phyloP scores from a whole-genome alignment of 352 stramenopile genomes.

The Phytopythium chamaehyphon region DNA sequence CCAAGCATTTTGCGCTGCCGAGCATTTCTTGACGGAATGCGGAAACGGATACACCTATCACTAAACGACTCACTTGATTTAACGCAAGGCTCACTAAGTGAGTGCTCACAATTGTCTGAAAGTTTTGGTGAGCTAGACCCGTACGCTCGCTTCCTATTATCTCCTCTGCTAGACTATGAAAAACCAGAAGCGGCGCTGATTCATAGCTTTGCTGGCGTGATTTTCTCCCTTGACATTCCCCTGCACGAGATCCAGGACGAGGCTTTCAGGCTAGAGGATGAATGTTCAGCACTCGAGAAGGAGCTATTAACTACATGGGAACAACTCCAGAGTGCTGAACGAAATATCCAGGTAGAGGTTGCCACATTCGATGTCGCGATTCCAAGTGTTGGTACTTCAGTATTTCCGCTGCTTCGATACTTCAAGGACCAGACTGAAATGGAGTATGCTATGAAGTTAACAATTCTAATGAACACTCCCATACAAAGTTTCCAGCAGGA shows the following conservation, averaged over 20 bases:
- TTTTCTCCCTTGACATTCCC: slow-evolving; percentile 47
- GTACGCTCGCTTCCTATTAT: slow-evolving; percentile 46
- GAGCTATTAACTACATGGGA: slow-evolving; percentile 21
- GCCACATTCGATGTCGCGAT: no score
- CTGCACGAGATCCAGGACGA: slow-evolving; percentile 29
- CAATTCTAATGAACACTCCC: background rate
- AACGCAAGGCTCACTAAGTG: background rate
- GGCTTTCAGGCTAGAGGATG: slow-evolving; percentile 29
- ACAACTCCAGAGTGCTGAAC: slow-evolving; percentile 1
- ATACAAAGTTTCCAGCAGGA: background rate
- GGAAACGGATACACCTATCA: slow-evolving; percentile 22
- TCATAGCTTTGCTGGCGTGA: slow-evolving; percentile 51
- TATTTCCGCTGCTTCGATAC: slow-evolving; percentile 5
- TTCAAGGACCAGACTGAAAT: slow-evolving; percentile 4
- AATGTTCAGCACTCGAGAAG: slow-evolving; percentile 29
- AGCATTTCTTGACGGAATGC: slow-evolving; percentile 62
- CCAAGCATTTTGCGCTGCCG: slow-evolving; percentile 36
- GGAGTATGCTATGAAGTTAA: slow-evolving; percentile 4
- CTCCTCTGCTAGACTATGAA: slow-evolving; percentile 43
- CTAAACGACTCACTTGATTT: background rate
- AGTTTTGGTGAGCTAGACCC: slow-evolving; percentile 35
- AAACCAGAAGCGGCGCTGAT: slow-evolving; percentile 37
- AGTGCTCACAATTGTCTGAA: background rate
- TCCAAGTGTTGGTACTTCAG: background rate
- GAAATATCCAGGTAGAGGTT: background rate